Evolutionary conservation across 495 filamentous ascomycete species (phyloP), one percentile per base, ranked within the genome.

Genomic region (Copromyces sp.): DNA sequence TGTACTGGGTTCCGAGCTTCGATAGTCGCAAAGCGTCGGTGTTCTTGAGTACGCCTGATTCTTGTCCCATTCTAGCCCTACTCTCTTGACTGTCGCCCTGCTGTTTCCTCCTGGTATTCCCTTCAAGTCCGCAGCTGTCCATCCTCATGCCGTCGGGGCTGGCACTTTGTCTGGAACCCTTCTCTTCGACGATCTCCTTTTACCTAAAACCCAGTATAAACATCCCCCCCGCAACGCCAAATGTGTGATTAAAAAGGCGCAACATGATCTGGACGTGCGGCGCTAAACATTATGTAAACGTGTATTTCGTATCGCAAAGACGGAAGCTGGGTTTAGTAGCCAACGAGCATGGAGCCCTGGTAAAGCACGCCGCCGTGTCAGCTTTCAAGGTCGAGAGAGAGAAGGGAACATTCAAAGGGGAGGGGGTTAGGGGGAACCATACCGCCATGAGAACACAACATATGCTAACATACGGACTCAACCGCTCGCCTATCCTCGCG

Each of bases 381-480:
- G 53, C 0, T 29, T 0, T 47, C 6, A 24, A 24, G 24, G 17
- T 40, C 14, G 40, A 37, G 35, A 16, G 9, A 53, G n/a, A 41
- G 1, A n/a, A 39, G 35, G 17, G 9, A 41, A 42, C 24, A 37
- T 0, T 45, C 16, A 45, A 11, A 70, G 37, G n/a, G 42, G n/a
- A 29, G 1, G 1, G n/a, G 35, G 9, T 24, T 24, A 39, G 45
- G 44, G 32, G 14, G n/a, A 14, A 29, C 45, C 83, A 68, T 80
- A 98, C 95, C 73, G 96, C 96, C 94, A 98, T 98, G 75, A 93
- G 77, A 11, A 97, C 84, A 80, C 96, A 98, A 81, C 94, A 97
- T 77, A 98, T 83, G 83, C 94, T 97, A 72, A 99, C 93, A 80
- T 99, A 98, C 59, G 95, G 96, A 77, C 94, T 97, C 71, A 99